A percentile compares a stretch with the other conserved stretches of the same genome.
Evolutionary conservation across 2,329 filamentous ascomycete genomes (phyloP).

Genomic region (Sphaerulina populicola): DNA sequence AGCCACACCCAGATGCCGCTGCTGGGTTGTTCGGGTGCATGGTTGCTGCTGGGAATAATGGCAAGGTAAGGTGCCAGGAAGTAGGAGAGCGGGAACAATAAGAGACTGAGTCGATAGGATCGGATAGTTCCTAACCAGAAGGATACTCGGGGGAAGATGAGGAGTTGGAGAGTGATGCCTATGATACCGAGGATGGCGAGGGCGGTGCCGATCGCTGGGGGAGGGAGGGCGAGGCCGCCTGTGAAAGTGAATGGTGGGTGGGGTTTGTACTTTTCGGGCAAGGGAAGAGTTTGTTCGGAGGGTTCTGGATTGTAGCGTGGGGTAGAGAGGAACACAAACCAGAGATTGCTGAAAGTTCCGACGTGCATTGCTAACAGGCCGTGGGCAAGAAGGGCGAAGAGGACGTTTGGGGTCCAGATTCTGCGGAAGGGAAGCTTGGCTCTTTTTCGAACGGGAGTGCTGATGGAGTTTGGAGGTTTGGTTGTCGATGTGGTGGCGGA

Average conservation of each 20-base stretch:
- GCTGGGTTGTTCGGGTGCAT: slow-evolving; percentile 35
- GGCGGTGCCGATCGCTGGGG: slow-evolving; percentile 41
- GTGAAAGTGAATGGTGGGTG: slow-evolving; percentile 41
- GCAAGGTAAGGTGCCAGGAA: slow-evolving; percentile 39
- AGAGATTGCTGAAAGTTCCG: slow-evolving; percentile 43
- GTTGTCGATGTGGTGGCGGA: neutral
- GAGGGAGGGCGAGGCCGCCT: slow-evolving; percentile 42
- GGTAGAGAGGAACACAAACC: slow-evolving; percentile 45
- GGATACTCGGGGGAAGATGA: slow-evolving; percentile 39
- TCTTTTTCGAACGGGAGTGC: slow-evolving; percentile 10
- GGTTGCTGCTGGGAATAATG: slow-evolving; percentile 34
- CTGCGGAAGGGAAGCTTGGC: slow-evolving; percentile 39
- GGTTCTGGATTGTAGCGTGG: slow-evolving; percentile 35
- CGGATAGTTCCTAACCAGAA: slow-evolving; percentile 37
- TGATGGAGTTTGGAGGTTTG: neutral
- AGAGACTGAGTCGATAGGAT: slow-evolving; percentile 37
- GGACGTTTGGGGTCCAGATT: slow-evolving; percentile 42
- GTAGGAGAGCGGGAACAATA: slow-evolving; percentile 42
- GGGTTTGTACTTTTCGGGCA: slow-evolving; percentile 35
- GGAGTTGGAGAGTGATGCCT: slow-evolving; percentile 41
- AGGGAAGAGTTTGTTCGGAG: slow-evolving; percentile 27
- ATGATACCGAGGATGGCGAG: slow-evolving; percentile 43
- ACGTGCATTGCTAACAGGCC: slow-evolving; percentile 42
- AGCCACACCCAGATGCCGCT: slow-evolving; percentile 38
- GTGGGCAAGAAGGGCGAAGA: slow-evolving; percentile 39